phyloP scores from a whole-genome alignment of 2,329 filamentous ascomycete genomes.

The Neonectria neomacrospora region DNA sequence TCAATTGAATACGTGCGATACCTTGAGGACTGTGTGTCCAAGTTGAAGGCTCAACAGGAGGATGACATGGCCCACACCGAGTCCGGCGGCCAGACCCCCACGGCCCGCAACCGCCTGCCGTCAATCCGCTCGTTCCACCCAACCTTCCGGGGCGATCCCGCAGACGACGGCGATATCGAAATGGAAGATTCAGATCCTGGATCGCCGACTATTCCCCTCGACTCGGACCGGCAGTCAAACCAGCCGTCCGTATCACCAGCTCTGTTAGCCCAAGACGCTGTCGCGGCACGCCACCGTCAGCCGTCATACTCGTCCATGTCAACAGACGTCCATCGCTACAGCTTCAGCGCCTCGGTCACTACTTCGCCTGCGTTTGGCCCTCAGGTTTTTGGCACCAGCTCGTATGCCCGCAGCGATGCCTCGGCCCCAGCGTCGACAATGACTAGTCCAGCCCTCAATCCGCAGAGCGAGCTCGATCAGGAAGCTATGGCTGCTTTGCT shows the following conservation, averaged over 20 bases:
- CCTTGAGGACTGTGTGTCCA: slow-evolving; percentile 85
- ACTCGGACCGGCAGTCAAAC: slow-evolving; percentile 47
- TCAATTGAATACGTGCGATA: slow-evolving; percentile 97
- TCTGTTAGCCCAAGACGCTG: slow-evolving; percentile 57
- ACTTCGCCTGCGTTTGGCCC: slow-evolving; percentile 69
- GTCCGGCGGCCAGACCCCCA: slow-evolving; percentile 43
- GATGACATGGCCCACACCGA: slow-evolving; percentile 43
- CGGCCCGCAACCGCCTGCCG: slow-evolving; percentile 46
- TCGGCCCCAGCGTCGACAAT: slow-evolving; percentile 62
- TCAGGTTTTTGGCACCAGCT: slow-evolving; percentile 47
- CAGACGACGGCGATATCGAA: slow-evolving; percentile 63
- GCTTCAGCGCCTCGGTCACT: slow-evolving; percentile 60
- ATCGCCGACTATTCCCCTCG: slow-evolving; percentile 59
- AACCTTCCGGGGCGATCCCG: slow-evolving; percentile 54
- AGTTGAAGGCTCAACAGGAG: slow-evolving; percentile 73
- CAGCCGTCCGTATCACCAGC: slow-evolving; percentile 65
- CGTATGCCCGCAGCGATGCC: slow-evolving; percentile 54
- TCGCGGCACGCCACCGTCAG: slow-evolving; percentile 52
- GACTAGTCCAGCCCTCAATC: slow-evolving; percentile 67
- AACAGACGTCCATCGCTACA: slow-evolving; percentile 62
- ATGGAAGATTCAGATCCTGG: slow-evolving; percentile 65
- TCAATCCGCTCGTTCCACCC: slow-evolving; percentile 54
- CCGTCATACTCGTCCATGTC: slow-evolving; percentile 66
- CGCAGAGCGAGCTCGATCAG: slow-evolving; percentile 71
- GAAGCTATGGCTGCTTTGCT: slow-evolving; percentile 87